Evolutionary conservation across 805 yeast genomes (phyloP).

Genomic region (Yarrowia sp.): DNA sequence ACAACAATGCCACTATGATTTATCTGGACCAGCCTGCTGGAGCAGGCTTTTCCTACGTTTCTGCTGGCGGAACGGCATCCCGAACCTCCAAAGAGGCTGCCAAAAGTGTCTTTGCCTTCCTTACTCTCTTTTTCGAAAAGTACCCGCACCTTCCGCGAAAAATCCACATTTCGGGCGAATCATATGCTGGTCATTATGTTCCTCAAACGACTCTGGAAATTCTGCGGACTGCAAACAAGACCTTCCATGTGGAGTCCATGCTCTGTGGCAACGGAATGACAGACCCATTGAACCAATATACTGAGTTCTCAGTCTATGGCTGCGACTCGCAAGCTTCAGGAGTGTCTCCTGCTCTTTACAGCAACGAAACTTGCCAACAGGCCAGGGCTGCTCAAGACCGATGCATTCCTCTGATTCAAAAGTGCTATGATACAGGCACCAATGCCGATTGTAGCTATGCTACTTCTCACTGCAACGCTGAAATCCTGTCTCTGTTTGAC

Average conservation of each 20-base stretch:
- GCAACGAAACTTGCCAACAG: conserved; percentile 66
- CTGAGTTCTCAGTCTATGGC: conserved; percentile 83
- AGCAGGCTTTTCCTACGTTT: conserved; percentile 66
- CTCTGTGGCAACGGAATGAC: conserved; percentile 85
- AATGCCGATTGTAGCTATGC: conserved; percentile 86
- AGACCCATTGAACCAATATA: conserved; percentile 72
- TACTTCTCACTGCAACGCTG: conserved; percentile 58
- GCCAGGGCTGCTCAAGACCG: conserved; percentile 50
- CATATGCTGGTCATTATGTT: conserved; percentile 81
- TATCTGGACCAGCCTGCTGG: conserved; percentile 81
- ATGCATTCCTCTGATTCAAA: conserved; percentile 52
- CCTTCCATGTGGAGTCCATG: conserved; percentile 67
- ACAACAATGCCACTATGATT: conserved; percentile 71
- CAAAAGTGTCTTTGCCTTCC: conserved; percentile 67
- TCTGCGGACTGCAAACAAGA: conserved; percentile 49
- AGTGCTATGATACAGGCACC: conserved; percentile 68
- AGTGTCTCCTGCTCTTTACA: conserved; percentile 59
- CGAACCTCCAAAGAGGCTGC: conserved; percentile 72
- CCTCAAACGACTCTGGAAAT: conserved; percentile 78
- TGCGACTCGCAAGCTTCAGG: conserved; percentile 74
- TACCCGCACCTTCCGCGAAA: conserved; percentile 43
- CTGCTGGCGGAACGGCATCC: conserved; percentile 30
- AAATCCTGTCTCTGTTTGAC: neutral
- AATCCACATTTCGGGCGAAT: conserved; percentile 81
- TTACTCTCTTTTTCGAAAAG: conserved; percentile 68